phyloP scores from a whole-genome alignment of 1,139 yeast species.

The Kluyveromyces sp. region DNA sequence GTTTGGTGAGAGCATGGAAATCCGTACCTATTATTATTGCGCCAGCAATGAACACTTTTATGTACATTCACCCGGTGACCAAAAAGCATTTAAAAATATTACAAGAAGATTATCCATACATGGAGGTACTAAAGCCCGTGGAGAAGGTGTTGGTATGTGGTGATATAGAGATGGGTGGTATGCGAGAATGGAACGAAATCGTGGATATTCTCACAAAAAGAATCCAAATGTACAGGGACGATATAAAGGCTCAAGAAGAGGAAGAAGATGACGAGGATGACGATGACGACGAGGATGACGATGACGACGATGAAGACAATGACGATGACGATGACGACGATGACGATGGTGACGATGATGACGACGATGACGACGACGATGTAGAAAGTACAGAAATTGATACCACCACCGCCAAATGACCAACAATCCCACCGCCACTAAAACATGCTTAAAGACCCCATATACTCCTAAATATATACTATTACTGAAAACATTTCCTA shows the following conservation, averaged over 20 bases:
- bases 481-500: no score
- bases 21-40: constrained; percentile 82
- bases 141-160: constrained; percentile 80
- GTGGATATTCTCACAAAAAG: constrained; percentile 67
- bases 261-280: constrained; percentile 25
- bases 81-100: constrained; percentile 69
- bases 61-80: constrained; percentile 82
- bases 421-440: no score
- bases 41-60: constrained; percentile 90
- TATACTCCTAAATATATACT: no score
- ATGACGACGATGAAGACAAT: constrained; percentile 28
- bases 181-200: constrained; percentile 92
- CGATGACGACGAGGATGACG: constrained; percentile 26
- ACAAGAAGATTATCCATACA: constrained; percentile 86
- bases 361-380: constrained; percentile 12
- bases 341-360: constrained; percentile 23
- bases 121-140: constrained; percentile 79
- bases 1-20: constrained; percentile 89
- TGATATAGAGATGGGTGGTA: constrained; percentile 91
- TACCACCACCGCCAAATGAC: no score
- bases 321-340: constrained; percentile 22
- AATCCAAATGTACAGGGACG: constrained; percentile 25
- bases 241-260: constrained; percentile 20
- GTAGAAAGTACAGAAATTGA: no score
- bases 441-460: no score